Percentiles rank a stretch among this genome's conserved stretches.
phyloP scores from a whole-genome alignment of 75 land plant species.

The Isoetes taiwanensis region DNA sequence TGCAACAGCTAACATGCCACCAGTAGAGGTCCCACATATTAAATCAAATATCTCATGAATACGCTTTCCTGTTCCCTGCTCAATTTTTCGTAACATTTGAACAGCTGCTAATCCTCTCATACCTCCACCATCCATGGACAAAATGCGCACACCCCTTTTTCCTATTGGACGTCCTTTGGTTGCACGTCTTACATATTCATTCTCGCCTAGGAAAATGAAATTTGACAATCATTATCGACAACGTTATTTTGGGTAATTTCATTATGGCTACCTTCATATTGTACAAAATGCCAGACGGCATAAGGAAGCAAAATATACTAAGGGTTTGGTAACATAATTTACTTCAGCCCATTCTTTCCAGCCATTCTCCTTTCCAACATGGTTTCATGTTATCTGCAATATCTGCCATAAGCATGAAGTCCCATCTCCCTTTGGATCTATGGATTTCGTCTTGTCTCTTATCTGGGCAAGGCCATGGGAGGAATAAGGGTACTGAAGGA shows the following conservation, averaged over 20 bases:
- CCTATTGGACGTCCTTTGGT: constrained; percentile 57
- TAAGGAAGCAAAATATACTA: too few species aligned
- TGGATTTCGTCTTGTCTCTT: too few species aligned
- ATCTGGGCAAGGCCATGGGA: too few species aligned
- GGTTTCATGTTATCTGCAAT: too few species aligned
- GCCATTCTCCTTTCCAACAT: too few species aligned
- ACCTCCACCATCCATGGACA: constrained; percentile 99
- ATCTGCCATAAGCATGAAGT: too few species aligned
- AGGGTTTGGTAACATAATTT: too few species aligned
- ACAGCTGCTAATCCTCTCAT: constrained; percentile 98
- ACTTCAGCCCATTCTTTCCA: too few species aligned
- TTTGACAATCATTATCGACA: not conserved
- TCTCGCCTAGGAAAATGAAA: constrained; percentile 50
- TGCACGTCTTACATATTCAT: constrained; percentile 80
- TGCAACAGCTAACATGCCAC: constrained; percentile 98
- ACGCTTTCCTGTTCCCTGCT: constrained; percentile 81
- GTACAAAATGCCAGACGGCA: too few species aligned
- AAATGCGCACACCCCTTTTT: constrained; percentile 81
- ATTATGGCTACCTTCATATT: too few species aligned
- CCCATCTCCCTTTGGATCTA: too few species aligned
- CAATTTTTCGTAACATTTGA: constrained; percentile 79
- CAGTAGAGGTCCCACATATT: constrained; percentile 98
- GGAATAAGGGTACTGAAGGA: too few species aligned
- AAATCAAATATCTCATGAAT: constrained; percentile 98
- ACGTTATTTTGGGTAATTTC: not conserved